These are phyloP conservation scores for Lichtheimia corymbifera DNA, from an alignment of 371 early-diverging fungal genomes.

Conservation along the genomic window DNA sequence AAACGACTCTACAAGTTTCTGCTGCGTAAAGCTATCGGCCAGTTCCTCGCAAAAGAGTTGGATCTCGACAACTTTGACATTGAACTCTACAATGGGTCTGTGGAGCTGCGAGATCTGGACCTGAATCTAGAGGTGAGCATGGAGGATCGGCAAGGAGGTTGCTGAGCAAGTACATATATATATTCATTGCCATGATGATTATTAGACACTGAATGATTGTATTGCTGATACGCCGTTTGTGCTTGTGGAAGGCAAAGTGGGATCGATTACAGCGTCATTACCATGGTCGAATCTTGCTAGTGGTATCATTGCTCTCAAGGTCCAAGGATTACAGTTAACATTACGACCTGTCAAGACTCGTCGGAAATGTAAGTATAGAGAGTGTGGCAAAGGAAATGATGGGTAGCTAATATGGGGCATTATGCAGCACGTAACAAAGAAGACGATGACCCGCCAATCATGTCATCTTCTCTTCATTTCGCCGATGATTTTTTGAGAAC, in stretches of 20 bases:
- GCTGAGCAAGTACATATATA: neutral
- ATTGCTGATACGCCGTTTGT: slow-evolving; percentile 68
- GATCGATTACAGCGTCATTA: slow-evolving; percentile 70
- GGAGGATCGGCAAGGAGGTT: neutral
- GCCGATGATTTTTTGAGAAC: slow-evolving; percentile 84
- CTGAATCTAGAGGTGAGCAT: slow-evolving; percentile 75
- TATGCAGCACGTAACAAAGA: slow-evolving; percentile 15
- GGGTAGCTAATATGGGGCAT: neutral
- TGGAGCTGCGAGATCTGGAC: slow-evolving; percentile 77
- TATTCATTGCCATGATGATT: neutral
- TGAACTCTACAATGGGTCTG: slow-evolving; percentile 79
- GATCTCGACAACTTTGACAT: slow-evolving; percentile 87
- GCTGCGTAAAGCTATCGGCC: slow-evolving; percentile 81
- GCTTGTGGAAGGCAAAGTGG: slow-evolving; percentile 69
- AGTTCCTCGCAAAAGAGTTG: slow-evolving; percentile 78
- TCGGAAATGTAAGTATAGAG: slow-evolving; percentile 28
- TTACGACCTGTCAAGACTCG: slow-evolving; percentile 52
- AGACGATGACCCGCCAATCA: slow-evolving; percentile 67
- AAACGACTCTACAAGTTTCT: slow-evolving; percentile 85
- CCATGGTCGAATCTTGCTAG: slow-evolving; percentile 86
- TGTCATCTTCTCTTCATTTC: slow-evolving; percentile 85
- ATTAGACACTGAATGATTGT: slow-evolving; percentile 73
- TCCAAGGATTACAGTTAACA: slow-evolving; percentile 72
- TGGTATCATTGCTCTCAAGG: slow-evolving; percentile 73
- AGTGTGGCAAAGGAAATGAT: neutral